These are phyloP conservation scores for Afroboletus lepidellus DNA, from an alignment of 1,284 basidiomycete genomes.

Conservation along the genomic window DNA sequence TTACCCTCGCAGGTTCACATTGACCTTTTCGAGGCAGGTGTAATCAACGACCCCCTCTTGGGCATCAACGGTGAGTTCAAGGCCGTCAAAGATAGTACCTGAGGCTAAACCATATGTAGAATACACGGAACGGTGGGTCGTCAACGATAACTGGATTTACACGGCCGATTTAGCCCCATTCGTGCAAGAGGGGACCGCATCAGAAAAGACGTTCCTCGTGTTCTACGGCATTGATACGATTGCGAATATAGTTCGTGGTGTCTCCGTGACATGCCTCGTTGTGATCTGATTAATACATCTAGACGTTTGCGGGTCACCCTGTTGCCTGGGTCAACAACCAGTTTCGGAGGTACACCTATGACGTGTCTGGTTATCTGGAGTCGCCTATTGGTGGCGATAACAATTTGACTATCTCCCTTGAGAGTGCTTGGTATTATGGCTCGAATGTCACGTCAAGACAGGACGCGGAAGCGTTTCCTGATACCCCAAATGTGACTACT, in stretches of 20 bases:
- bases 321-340: conserved; percentile 59
- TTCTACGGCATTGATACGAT: conserved; percentile 63
- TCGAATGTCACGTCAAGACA: conserved; percentile 49
- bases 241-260: conserved; percentile 44
- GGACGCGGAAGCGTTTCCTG: conserved; percentile 44
- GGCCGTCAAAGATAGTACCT: neutral
- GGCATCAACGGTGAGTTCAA: conserved; percentile 15
- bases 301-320: conserved; percentile 52
- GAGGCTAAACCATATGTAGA: conserved; percentile 34
- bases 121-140: conserved; percentile 52
- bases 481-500: conserved; percentile 7
- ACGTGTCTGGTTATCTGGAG: conserved; percentile 44
- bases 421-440: conserved; percentile 54
- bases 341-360: conserved; percentile 55
- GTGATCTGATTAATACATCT: neutral
- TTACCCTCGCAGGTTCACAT: conserved; percentile 19
- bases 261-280: neutral
- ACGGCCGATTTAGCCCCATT: conserved; percentile 53
- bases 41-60: conserved; percentile 14
- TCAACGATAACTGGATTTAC: conserved; percentile 61
- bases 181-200: conserved; percentile 22
- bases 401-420: conserved; percentile 52
- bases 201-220: conserved; percentile 45
- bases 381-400: conserved; percentile 32
- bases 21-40: conserved; percentile 19